Base-by-base conservation (phyloP, 2,329 filamentous ascomycete genomes). In the Aspergillus sp. region DNA sequence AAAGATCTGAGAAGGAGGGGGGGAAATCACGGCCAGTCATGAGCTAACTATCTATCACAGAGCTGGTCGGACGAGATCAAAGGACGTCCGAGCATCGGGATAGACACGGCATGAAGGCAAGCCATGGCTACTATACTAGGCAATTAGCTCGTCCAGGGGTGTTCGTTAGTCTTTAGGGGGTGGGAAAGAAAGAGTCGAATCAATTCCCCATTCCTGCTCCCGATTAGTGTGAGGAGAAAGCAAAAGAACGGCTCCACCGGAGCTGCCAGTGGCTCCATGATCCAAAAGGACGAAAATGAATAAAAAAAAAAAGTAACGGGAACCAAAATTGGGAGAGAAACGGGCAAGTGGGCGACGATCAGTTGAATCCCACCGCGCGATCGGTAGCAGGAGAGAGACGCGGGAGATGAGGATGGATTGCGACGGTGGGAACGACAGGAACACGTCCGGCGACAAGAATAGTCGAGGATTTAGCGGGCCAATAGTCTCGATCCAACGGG, bases 151-250 rank as follows among this genome's bases (percentile, higher is more conserved):
- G 32, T 59, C 62, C 68, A 71, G 69, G 70, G 71, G 69, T 63
- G 70, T 73, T 73, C 69, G 66, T 71, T 69, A 71, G 69, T 73
- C 69, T 65, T 71, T 69, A 71, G 69, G 66, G 59, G 61, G 67
- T 65, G 70, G 70, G 68, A 29, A 9, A 29, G 32, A 72, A 59
- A 62, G 63, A 57, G 67, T 59, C 26, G 7, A 29, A 6, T 65
- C 69, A 67, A 24, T 24, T 29, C 26, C 7, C 26, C 26, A 29
- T 29, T 29, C n/a, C 26, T 61, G 59, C 63, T 70, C 67, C 67
- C 67, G 66, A 71, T 69, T 72, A 72, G 69, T 68, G 64, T 66
- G 57, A 57, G 22, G 45, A 47, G 45, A 55, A 63, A 61, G 61
- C 55, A 55, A 60, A 49, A 64, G 56, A 31, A 55, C 57, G 61